Percentiles rank a stretch among this genome's conserved stretches.
phyloP scores from a whole-genome alignment of 179 eudicot genomes.

The Carnegiea gigantea region DNA sequence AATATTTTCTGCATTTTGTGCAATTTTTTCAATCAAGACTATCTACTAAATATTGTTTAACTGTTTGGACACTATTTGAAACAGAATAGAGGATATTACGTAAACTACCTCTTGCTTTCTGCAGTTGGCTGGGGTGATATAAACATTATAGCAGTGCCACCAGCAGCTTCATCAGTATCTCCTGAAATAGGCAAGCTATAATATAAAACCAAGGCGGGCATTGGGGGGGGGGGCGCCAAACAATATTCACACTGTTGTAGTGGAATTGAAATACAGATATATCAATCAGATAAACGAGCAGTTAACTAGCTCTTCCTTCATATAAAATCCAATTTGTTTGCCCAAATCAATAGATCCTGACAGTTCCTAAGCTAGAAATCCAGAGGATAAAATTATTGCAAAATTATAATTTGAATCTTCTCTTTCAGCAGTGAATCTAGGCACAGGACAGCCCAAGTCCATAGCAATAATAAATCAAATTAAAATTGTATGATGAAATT shows the following conservation, averaged over 20 bases:
- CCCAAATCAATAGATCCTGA: neutral
- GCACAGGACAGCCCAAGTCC: neutral
- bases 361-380: neutral
- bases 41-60: neutral
- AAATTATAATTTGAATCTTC: neutral
- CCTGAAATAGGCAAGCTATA: slow-evolving; percentile 44
- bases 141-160: slow-evolving; percentile 45
- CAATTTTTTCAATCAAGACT: neutral
- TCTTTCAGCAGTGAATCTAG: neutral
- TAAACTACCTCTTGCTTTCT: slow-evolving; percentile 73
- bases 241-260: neutral
- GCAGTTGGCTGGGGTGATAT: slow-evolving; percentile 83
- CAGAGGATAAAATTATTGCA: neutral
- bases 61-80: neutral
- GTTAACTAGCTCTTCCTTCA: neutral
- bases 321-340: neutral
- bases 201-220: neutral
- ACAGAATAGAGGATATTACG: neutral
- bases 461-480: neutral
- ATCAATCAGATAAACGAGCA: neutral
- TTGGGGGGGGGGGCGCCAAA: neutral
- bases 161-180: slow-evolving; percentile 42
- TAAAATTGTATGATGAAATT: neutral
- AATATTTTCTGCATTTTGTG: neutral
- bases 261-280: neutral